Percentiles rank a stretch among this genome's conserved stretches.
phyloP scores from a whole-genome alignment of 2,329 filamentous ascomycete species.

The Cryphonectria carpinicola region DNA sequence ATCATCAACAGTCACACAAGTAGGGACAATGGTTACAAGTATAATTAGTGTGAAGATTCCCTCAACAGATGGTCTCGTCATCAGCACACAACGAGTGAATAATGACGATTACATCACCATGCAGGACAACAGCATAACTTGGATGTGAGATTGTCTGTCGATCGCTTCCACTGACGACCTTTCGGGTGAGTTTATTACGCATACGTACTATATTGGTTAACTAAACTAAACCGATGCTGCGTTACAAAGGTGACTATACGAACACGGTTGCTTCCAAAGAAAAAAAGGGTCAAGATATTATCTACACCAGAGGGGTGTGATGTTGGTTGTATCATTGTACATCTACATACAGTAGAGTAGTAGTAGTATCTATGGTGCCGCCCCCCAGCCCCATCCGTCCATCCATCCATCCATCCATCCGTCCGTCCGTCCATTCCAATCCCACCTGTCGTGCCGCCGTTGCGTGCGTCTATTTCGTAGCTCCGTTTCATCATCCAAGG shows the following conservation, averaged over 20 bases:
- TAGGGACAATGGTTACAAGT: too few species aligned
- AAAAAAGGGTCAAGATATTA: not conserved
- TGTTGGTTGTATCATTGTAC: not conserved
- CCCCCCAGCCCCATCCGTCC: too few species aligned
- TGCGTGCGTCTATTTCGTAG: not conserved
- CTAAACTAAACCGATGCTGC: not conserved
- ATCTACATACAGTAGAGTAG: too few species aligned
- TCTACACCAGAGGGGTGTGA: not conserved
- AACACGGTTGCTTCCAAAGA: not conserved
- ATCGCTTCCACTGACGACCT: not conserved
- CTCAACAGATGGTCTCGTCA: too few species aligned
- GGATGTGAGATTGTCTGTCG: not conserved
- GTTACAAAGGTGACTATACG: not conserved
- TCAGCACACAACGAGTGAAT: not conserved
- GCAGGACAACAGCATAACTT: not conserved
- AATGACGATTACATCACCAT: not conserved
- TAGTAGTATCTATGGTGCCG: not conserved
- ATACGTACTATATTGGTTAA: not conserved
- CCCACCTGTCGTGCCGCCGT: not conserved
- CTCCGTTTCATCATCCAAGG: not conserved
- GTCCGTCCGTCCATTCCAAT: too few species aligned
- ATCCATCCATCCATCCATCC: not conserved
- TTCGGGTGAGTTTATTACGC: not conserved
- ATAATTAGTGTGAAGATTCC: too few species aligned
- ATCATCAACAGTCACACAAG: too few species aligned